Evolutionary conservation across 106 monocot genomes (phyloP).

Genomic region (Xerophyta viscosa): DNA sequence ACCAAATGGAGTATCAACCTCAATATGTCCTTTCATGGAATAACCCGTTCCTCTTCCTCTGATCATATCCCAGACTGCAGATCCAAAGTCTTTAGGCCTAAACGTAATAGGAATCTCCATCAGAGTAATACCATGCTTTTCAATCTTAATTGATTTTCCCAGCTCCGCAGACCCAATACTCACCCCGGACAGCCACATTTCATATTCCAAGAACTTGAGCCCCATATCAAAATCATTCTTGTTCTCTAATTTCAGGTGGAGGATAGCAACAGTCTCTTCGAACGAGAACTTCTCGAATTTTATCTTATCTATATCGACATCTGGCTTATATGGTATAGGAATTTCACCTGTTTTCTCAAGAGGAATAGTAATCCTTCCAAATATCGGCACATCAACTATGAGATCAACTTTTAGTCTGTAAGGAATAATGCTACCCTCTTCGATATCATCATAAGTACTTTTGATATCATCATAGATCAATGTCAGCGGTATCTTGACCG

Average conservation of each 20-base stretch:
- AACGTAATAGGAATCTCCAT: slow-evolving; percentile 21
- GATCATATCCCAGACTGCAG: slow-evolving; percentile 52
- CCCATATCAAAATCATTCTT: slow-evolving; percentile 27
- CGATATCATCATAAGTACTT: slow-evolving; percentile 27
- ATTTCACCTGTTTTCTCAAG: slow-evolving; percentile 50
- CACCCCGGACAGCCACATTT: slow-evolving; percentile 16
- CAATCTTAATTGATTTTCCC: slow-evolving; percentile 3
- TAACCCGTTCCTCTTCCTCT: slow-evolving; percentile 43
- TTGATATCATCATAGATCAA: slow-evolving; percentile 42
- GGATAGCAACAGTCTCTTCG: slow-evolving; percentile 18
- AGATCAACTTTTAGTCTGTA: slow-evolving; percentile 48
- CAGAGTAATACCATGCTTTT: slow-evolving; percentile 13
- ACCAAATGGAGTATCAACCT: slow-evolving; percentile 44
- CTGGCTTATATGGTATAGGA: slow-evolving; percentile 21
- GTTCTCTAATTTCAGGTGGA: slow-evolving; percentile 30
- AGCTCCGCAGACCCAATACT: slow-evolving; percentile 12
- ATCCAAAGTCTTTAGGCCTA: slow-evolving; percentile 24
- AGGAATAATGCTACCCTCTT: slow-evolving; percentile 69
- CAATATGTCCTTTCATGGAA: slow-evolving; percentile 35
- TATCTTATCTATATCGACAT: slow-evolving; percentile 15
- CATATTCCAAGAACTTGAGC: slow-evolving; percentile 16
- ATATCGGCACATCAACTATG: slow-evolving; percentile 53
- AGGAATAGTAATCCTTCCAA: slow-evolving; percentile 59
- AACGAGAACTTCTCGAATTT: slow-evolving; percentile 23
- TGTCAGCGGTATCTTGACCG: slow-evolving; percentile 33